Evolutionary conservation across 2,329 filamentous ascomycete species (phyloP), one percentile per base, ranked within the genome.

Genomic region (Ophiostoma novo-ulmi): DNA sequence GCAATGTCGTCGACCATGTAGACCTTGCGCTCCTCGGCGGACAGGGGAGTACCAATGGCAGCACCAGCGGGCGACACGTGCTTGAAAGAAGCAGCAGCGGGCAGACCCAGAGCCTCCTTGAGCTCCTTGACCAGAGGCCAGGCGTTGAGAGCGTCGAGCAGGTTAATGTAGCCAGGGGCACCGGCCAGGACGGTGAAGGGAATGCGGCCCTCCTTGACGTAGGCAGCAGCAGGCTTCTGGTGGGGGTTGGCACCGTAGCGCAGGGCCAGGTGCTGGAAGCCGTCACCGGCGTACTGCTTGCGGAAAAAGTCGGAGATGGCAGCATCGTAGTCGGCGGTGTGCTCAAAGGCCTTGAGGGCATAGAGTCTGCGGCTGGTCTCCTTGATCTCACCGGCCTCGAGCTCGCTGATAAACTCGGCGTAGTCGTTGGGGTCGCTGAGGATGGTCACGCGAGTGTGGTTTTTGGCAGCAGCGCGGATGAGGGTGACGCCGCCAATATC

Each of bases 71-170:
- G 95, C 11, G 95, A 99, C 73, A 98, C 95, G 80, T 99, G 95
- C 88, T 97, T 99, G 89, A 99, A 99, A 80, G 93, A 97, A 74
- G 95, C 94, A 39, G 95, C 95, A 70, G 95, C 95, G 44, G 95
- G 92, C 80, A 91, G 89, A 75, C 91, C 90, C 31, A 98, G 88
- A 31, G 94, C 93, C 76, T 91, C 84, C 85, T 93, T 96, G 77
- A 99, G 87, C 83, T 99, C 95, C 85, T 97, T 97, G 71, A 99
- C 95, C 72, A 99, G 84, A 7, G 93, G 92, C 95, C 95, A 99
- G 76, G 93, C 93, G 81, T 99, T 99, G 76, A 99, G 87, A 68
- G 93, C 92, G 81, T 99, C 95, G 67, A 99, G 88, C 68, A 99
- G 86, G 84, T 99, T 99, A 84, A 99, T 95, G 81, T 97, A 99